These are phyloP conservation scores for Lentinula novae-zelandiae DNA, from an alignment of 1,284 basidiomycete genomes.

Conservation along the genomic window DNA sequence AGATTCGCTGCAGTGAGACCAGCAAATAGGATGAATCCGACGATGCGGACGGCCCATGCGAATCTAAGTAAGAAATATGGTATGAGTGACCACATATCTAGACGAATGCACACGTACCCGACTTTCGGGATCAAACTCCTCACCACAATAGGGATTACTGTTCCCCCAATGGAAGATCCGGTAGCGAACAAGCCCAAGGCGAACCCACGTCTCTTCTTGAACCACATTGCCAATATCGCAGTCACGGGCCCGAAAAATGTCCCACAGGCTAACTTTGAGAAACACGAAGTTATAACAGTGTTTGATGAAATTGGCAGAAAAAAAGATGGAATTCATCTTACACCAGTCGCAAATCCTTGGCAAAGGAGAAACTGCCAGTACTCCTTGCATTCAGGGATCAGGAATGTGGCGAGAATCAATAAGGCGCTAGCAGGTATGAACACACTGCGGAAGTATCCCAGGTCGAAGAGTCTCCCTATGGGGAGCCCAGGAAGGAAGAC, in stretches of 20 bases:
- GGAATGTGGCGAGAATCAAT: constrained; percentile 36
- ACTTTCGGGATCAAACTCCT: constrained; percentile 28
- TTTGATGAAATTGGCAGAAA: not conserved
- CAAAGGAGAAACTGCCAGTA: constrained; percentile 39
- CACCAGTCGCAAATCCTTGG: constrained; percentile 25
- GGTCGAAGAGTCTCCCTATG: constrained; percentile 41
- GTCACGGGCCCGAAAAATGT: constrained; percentile 10
- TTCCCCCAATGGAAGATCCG: constrained; percentile 23
- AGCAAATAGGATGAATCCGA: constrained; percentile 36
- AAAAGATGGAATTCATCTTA: not conserved
- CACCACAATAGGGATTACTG: constrained; percentile 30
- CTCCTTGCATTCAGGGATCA: constrained; percentile 36
- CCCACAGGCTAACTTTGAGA: constrained; percentile 20
- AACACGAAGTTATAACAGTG: not conserved
- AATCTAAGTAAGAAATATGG: constrained; percentile 26
- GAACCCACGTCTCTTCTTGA: constrained; percentile 2
- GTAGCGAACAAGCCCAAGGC: constrained; percentile 5
- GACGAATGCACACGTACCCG: constrained; percentile 20
- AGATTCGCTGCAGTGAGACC: constrained; percentile 30
- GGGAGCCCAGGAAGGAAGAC: constrained; percentile 17
- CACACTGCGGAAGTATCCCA: constrained; percentile 37
- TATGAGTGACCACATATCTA: not conserved
- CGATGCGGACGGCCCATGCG: constrained; percentile 42
- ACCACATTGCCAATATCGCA: constrained; percentile 14
- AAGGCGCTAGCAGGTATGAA: constrained; percentile 31